These are phyloP conservation scores for Cerrena zonata DNA, from an alignment of 1,284 basidiomycete species.

Conservation along the genomic window DNA sequence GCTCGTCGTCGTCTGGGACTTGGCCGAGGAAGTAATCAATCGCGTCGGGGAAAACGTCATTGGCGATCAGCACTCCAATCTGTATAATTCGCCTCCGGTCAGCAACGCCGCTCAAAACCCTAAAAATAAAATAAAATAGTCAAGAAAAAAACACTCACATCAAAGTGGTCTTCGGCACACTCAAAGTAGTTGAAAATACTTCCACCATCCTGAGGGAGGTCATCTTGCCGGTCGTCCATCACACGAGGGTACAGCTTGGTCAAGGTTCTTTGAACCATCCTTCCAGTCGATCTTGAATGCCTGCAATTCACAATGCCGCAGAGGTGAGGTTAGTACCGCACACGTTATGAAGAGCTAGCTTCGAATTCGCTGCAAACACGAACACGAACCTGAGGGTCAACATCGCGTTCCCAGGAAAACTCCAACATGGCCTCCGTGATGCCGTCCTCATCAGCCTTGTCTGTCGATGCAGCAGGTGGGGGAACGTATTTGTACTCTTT, in stretches of 20 bases:
- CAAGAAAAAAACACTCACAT: conserved; percentile 48
- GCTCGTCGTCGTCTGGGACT: conserved; percentile 49
- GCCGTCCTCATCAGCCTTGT: conserved; percentile 64
- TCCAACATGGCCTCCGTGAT: conserved; percentile 69
- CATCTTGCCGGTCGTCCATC: conserved; percentile 50
- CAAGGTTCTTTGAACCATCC: conserved; percentile 65
- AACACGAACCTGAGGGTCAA: conserved; percentile 51
- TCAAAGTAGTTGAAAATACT: conserved; percentile 89
- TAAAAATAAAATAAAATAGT: conserved; percentile 1
- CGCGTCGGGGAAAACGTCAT: conserved; percentile 72
- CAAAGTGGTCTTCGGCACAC: conserved; percentile 53
- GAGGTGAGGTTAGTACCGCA: conserved; percentile 6
- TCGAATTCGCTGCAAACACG: neutral
- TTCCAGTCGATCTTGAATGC: conserved; percentile 76
- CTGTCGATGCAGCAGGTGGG: conserved; percentile 45
- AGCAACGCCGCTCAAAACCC: conserved; percentile 7
- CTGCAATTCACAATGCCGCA: too few relatives aligned
- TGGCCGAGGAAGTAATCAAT: conserved; percentile 74
- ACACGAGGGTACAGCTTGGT: conserved; percentile 73
- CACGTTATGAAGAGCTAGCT: conserved; percentile 4
- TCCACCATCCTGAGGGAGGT: conserved; percentile 59
- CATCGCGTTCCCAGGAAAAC: conserved; percentile 73
- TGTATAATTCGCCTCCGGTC: conserved; percentile 25
- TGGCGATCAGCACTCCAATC: conserved; percentile 67
- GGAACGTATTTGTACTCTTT: conserved; percentile 73